These are phyloP conservation scores for Cryptococcus sp. DNA, from an alignment of 1,284 basidiomycete genomes.

Conservation along the genomic window DNA sequence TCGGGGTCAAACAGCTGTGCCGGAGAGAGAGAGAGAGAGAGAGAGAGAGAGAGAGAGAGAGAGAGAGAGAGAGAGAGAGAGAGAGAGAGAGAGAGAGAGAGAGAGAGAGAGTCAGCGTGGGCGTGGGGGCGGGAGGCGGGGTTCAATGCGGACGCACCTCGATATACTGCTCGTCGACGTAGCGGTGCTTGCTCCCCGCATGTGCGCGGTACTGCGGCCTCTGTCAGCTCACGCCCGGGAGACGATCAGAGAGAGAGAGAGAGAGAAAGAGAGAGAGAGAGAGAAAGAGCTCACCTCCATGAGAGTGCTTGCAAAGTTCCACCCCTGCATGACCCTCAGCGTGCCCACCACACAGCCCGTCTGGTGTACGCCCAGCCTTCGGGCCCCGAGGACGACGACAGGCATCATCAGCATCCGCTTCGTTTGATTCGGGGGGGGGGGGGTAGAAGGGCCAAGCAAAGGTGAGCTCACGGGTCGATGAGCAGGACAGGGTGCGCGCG, in stretches of 20 bases:
- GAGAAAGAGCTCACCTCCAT: slow-evolving; percentile 33
- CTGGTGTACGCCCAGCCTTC: slow-evolving; percentile 47
- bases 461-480: slow-evolving; percentile 45
- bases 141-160: slow-evolving; percentile 36
- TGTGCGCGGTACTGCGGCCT: slow-evolving; percentile 40
- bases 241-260: neutral
- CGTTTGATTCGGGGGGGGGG: too few relatives aligned
- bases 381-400: too few relatives aligned
- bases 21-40: too few relatives aligned
- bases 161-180: slow-evolving; percentile 49
- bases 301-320: slow-evolving; percentile 48
- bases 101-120: neutral
- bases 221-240: neutral
- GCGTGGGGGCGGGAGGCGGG: neutral
- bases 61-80: too few relatives aligned
- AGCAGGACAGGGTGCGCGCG: slow-evolving; percentile 40
- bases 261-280: neutral
- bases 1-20: slow-evolving; percentile 46
- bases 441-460: too few relatives aligned
- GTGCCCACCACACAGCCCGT: slow-evolving; percentile 46
- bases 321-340: slow-evolving; percentile 43
- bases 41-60: too few relatives aligned
- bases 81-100: neutral
- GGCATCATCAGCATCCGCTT: neutral
- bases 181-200: slow-evolving; percentile 45